These are phyloP conservation scores for Canavalia ensiformis DNA, from an alignment of 306 rosid genomes.

Conservation along the genomic window DNA sequence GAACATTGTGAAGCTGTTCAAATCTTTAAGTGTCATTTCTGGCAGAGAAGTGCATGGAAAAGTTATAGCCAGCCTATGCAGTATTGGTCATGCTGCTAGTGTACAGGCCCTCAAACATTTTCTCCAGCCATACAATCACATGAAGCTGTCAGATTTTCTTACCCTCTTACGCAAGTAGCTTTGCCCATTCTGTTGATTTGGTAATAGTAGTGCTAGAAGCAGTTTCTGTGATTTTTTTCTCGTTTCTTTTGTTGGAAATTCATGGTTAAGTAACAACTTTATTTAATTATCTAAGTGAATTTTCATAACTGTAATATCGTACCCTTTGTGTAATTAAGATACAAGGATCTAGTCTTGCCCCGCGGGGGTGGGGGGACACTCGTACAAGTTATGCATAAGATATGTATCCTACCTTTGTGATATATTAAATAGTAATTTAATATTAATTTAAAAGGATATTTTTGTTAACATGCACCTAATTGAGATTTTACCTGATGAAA, in stretches of 20 bases:
- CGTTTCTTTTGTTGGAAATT: neutral
- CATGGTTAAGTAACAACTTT: slow-evolving; percentile 13
- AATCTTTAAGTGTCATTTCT: slow-evolving; percentile 37
- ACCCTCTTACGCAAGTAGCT: neutral
- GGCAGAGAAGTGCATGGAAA: slow-evolving; percentile 33
- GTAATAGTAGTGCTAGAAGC: slow-evolving; percentile 18
- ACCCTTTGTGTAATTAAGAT: neutral
- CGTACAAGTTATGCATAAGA: no score
- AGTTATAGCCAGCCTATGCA: slow-evolving; percentile 13
- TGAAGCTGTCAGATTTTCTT: slow-evolving; percentile 41
- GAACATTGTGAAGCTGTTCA: slow-evolving; percentile 36
- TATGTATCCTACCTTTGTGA: no score
- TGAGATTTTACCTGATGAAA: no score
- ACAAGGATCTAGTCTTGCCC: no score
- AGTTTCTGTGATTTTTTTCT: neutral
- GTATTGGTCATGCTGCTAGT: slow-evolving; percentile 24
- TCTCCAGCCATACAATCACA: slow-evolving; percentile 17
- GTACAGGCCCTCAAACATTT: slow-evolving; percentile 45
- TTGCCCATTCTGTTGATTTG: slow-evolving; percentile 28
- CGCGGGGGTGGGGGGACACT: no score
- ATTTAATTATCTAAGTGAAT: neutral
- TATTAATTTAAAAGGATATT: no score
- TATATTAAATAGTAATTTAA: no score
- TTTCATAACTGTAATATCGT: neutral
- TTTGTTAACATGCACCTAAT: no score